Evolutionary conservation across 306 rosid species (phyloP).

Genomic region (Elaeagnus macrophylla): DNA sequence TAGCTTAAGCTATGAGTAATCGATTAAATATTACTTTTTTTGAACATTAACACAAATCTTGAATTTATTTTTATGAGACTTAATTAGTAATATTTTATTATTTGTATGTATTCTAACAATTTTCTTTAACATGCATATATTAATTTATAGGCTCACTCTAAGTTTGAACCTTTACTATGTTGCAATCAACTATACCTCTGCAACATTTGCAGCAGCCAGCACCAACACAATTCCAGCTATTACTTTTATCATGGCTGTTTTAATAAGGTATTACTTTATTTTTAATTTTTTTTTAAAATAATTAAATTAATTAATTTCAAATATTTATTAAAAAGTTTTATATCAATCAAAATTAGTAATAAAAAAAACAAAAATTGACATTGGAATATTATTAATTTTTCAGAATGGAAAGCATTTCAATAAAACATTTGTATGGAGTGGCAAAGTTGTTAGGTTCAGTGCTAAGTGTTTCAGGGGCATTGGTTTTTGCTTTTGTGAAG

Average conservation of each 20-base stretch:
- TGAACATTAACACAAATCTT: neutral
- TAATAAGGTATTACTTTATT: slow-evolving; percentile 34
- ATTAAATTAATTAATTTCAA: neutral
- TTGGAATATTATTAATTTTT: neutral
- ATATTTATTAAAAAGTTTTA: too few relatives aligned
- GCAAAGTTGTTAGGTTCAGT: slow-evolving; percentile 71
- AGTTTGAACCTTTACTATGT: slow-evolving; percentile 74
- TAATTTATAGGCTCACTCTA: slow-evolving; percentile 46
- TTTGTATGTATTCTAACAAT: neutral
- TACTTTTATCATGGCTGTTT: slow-evolving; percentile 60
- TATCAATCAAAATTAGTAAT: too few relatives aligned
- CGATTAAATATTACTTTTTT: neutral
- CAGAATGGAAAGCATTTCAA: slow-evolving; percentile 63
- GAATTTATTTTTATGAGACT: too few relatives aligned
- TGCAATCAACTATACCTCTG: slow-evolving; percentile 67
- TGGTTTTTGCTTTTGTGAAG: slow-evolving; percentile 60
- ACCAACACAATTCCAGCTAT: slow-evolving; percentile 74
- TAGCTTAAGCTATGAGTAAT: too few relatives aligned
- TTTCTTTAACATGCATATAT: neutral
- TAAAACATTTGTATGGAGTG: slow-evolving; percentile 42
- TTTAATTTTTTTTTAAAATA: neutral
- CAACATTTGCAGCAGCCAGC: slow-evolving; percentile 88
- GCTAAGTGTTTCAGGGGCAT: slow-evolving; percentile 61
- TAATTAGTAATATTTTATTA: too few relatives aligned
- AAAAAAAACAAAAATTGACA: too few relatives aligned